A percentile compares a stretch with the other conserved stretches of the same genome.
Conservation (phyloP, 495 filamentous ascomycete species). For the Gamarada debralockiae region DNA sequence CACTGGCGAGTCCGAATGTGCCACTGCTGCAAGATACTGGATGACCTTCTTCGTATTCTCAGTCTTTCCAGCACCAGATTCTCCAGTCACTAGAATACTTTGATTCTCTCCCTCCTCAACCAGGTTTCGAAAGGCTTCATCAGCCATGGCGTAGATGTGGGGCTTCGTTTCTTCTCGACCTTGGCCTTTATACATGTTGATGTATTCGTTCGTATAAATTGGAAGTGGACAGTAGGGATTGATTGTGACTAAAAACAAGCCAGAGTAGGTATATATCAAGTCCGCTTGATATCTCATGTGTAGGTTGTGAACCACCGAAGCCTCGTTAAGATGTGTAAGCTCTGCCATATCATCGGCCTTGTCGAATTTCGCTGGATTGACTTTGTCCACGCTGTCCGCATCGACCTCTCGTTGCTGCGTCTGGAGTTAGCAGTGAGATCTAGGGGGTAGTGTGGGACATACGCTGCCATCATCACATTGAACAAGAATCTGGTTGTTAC, state of each 20-base stretch:
- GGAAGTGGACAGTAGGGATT: conserved; percentile 95
- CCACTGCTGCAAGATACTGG: conserved; percentile 94
- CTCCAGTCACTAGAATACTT: conserved; percentile 96
- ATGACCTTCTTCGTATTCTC: conserved; percentile 99
- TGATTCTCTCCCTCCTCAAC: conserved; percentile 95
- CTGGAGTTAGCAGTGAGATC: not conserved
- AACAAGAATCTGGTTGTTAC: conserved; percentile 64
- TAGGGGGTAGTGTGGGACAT: conserved; percentile 28
- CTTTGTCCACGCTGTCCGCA: conserved; percentile 86
- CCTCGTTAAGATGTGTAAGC: conserved; percentile 94
- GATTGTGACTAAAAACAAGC: conserved; percentile 92
- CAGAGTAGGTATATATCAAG: conserved; percentile 98
- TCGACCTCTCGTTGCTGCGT: conserved; percentile 80
- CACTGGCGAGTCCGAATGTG: conserved; percentile 69
- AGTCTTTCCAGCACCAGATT: conserved; percentile 97
- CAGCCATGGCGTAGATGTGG: conserved; percentile 98
- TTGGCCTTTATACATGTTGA: conserved; percentile 93
- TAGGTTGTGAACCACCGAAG: conserved; percentile 96
- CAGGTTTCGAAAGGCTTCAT: conserved; percentile 92
- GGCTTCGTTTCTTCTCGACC: conserved; percentile 91
- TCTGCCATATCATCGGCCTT: conserved; percentile 99
- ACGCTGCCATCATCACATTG: conserved; percentile 94
- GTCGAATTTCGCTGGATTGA: conserved; percentile 99
- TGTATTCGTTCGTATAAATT: conserved; percentile 94
- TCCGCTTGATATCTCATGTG: conserved; percentile 92